Evolutionary conservation across 2,329 filamentous ascomycete genomes (phyloP), one percentile per base, ranked within the genome.

Genomic region (Arthrobotrys megalospora): DNA sequence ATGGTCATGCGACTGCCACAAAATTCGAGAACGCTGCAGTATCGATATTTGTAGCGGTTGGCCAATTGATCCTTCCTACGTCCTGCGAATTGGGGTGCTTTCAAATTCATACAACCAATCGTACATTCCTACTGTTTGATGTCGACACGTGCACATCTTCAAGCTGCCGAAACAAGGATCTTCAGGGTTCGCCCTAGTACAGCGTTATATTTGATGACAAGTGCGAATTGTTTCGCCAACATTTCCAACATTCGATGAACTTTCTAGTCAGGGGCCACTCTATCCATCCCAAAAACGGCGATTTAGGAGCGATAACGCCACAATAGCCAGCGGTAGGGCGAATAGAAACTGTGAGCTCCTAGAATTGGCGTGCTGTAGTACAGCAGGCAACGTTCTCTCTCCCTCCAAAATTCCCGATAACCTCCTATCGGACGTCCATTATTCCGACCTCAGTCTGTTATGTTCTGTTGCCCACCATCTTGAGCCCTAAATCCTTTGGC

Each of bases 401-500:
- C 32, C 24, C 12, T 63, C 43, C 45, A 41, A 41, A 7, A 19
- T 47, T 19, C 41, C 68, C 58, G 68, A 47, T 19, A 53, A 24
- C 34, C 52, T 36, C 53, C 47, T 53, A 55, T 55, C 36, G 50
- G 69, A 38, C 28, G n/a, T 19, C 21, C 41, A 24, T 50, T n/a
- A 41, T 50, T 21, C 55, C 36, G 55, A 60, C 10, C 11, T 43
- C 21, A 21, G 34, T 11, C 28, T 60, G 36, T 32, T 43, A 28
- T 11, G 24, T 34, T 24, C 43, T 52, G 2, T 55, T 5, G 21
- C 32, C 50, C 50, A 58, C 60, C 60, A 73, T 14, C 7, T 48
- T 21, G 43, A 28, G 32, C 45, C 12, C 53, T 50, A n/a, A 16
- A 65, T 73, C 69, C 60, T 73, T 55, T 73, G 41, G 69, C 60